These are phyloP conservation scores for Lepidium africanum DNA, from an alignment of 345 rosid genomes.

Conservation along the genomic window DNA sequence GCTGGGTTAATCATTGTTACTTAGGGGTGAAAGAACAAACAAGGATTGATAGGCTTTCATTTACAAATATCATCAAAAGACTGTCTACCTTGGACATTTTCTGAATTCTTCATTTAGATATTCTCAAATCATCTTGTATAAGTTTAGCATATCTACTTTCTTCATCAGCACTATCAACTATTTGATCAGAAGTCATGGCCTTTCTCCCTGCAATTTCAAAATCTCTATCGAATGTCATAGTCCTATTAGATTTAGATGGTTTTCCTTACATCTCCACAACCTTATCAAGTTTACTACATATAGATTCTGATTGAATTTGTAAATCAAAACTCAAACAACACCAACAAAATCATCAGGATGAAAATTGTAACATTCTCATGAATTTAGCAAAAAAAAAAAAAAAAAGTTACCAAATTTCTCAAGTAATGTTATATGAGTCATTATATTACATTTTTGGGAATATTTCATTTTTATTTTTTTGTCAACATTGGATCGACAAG, in stretches of 20 bases:
- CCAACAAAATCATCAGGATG: too few species aligned
- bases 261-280: conserved; percentile 9
- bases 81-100: conserved; percentile 39
- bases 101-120: conserved; percentile 48
- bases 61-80: conserved; percentile 38
- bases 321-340: too few species aligned
- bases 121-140: conserved; percentile 73
- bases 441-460: too few species aligned
- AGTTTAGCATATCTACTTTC: conserved; percentile 60
- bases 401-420: too few species aligned
- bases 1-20: conserved; percentile 54
- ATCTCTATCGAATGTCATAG: conserved; percentile 35
- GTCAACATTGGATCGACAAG: too few species aligned
- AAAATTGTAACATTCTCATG: too few species aligned
- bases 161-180: conserved; percentile 34
- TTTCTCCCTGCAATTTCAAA: conserved; percentile 16
- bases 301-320: too few species aligned
- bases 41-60: conserved; percentile 54
- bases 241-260: conserved; percentile 26
- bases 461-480: too few species aligned
- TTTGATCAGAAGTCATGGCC: conserved; percentile 12
- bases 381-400: too few species aligned
- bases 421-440: too few species aligned
- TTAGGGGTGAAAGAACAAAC: conserved; percentile 49
- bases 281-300: conserved; percentile 21